Evolutionary conservation across 2,329 filamentous ascomycete genomes (phyloP).

Genomic region (Fonsecaea erecta): DNA sequence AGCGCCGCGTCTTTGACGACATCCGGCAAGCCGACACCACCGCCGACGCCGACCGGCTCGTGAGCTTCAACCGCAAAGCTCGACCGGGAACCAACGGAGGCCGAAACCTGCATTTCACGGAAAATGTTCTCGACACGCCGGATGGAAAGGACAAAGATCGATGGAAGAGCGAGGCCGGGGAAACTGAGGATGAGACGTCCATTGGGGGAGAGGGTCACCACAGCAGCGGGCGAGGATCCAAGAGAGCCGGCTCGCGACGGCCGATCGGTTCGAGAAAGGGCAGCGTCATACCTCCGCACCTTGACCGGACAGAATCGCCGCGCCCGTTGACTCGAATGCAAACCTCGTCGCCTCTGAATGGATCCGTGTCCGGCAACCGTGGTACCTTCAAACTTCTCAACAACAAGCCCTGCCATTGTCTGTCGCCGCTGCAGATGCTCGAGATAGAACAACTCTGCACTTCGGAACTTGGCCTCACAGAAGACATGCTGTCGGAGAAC

Average conservation of each 20-base stretch:
- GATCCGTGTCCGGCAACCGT: constrained; percentile 38
- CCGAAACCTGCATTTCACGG: constrained; percentile 88
- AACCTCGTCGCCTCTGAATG: constrained; percentile 51
- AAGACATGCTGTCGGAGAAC: constrained; percentile 91
- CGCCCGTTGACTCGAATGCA: constrained; percentile 33
- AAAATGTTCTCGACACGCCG: constrained; percentile 80
- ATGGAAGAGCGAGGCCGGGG: constrained; percentile 77
- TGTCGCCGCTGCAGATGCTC: constrained; percentile 79
- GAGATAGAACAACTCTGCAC: constrained; percentile 91
- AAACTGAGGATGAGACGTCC: constrained; percentile 54
- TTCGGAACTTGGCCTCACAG: constrained; percentile 81
- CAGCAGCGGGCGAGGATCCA: constrained; percentile 54
- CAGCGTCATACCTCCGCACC: constrained; percentile 48
- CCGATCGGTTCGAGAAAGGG: constrained; percentile 49
- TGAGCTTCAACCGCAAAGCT: constrained; percentile 78
- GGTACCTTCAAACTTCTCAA: constrained; percentile 58
- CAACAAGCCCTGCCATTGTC: constrained; percentile 60
- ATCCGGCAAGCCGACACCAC: constrained; percentile 86
- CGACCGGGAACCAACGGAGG: constrained; percentile 73
- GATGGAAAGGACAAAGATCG: constrained; percentile 42
- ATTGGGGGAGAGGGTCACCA: constrained; percentile 48
- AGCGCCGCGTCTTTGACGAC: constrained; percentile 86
- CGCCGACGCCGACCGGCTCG: constrained; percentile 87
- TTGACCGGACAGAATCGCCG: constrained; percentile 38
- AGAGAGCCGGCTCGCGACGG: constrained; percentile 47